phyloP scores from a whole-genome alignment of 2,329 filamentous ascomycete genomes.

The Zymoseptoria pseudotritici region DNA sequence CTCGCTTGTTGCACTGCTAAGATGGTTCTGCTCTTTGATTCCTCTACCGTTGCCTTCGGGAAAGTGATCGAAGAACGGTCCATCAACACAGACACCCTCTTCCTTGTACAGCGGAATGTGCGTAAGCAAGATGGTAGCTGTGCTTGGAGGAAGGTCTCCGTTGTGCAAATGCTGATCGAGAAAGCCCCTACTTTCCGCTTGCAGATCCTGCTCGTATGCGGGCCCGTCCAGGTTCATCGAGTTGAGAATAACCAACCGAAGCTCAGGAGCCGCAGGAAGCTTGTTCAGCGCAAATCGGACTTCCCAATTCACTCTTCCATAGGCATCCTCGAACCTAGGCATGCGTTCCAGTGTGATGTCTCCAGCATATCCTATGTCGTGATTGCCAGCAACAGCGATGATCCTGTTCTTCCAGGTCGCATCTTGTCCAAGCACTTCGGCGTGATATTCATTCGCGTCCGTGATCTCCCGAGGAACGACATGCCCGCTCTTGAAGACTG shows the following conservation, averaged over 20 bases:
- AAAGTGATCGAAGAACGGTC: constrained; percentile 76
- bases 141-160: constrained; percentile 8
- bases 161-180: constrained; percentile 14
- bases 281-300: constrained; percentile 53
- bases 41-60: constrained; percentile 52
- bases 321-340: constrained; percentile 71
- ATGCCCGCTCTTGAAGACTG: constrained; percentile 20
- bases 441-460: constrained; percentile 24
- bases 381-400: constrained; percentile 89
- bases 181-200: constrained; percentile 70
- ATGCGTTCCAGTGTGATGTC: constrained; percentile 73
- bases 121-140: constrained; percentile 74
- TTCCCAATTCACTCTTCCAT: constrained; percentile 88
- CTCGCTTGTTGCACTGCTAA: constrained; percentile 61
- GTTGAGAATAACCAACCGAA: constrained; percentile 82
- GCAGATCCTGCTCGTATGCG: constrained; percentile 57
- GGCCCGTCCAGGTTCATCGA: constrained; percentile 90
- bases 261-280: constrained; percentile 47
- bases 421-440: constrained; percentile 38
- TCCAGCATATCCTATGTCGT: constrained; percentile 93
- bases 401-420: constrained; percentile 64
- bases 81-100: constrained; percentile 73
- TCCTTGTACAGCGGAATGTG: constrained; percentile 87
- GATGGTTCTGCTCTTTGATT: constrained; percentile 84
- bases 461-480: constrained; percentile 23